Evolutionary conservation across 148 eudicot genomes (phyloP).

Genomic region (Heliamphora exappendiculata): DNA sequence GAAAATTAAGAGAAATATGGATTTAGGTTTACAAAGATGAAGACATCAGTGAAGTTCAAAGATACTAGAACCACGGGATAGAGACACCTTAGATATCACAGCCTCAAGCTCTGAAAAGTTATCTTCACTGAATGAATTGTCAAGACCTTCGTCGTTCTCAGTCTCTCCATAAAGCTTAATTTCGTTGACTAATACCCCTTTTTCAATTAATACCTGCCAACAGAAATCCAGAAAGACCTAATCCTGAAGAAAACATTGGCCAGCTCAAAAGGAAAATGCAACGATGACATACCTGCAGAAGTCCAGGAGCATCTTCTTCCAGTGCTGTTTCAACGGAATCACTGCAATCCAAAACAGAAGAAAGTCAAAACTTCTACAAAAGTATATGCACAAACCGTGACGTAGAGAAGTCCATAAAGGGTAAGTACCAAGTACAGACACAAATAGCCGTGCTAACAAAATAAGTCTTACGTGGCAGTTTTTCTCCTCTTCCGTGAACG

Average conservation of each 20-base stretch:
- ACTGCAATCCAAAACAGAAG: constrained; percentile 34
- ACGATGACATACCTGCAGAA: constrained; percentile 51
- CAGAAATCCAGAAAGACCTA: not conserved
- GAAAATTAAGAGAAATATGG: not conserved
- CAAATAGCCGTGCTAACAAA: not conserved
- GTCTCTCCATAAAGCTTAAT: constrained; percentile 84
- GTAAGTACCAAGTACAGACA: not conserved
- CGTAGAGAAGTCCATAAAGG: not conserved
- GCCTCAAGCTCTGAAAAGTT: constrained; percentile 78
- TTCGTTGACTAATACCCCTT: constrained; percentile 64
- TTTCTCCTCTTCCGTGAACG: constrained; percentile 64
- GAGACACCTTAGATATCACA: constrained; percentile 66
- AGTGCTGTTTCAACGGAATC: constrained; percentile 78
- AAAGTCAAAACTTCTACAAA: constrained; percentile 7
- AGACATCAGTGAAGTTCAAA: not conserved
- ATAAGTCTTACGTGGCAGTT: constrained; percentile 74
- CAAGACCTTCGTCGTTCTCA: constrained; percentile 49
- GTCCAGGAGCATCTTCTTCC: constrained; percentile 98
- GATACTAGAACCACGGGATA: not conserved
- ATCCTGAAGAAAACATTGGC: not conserved
- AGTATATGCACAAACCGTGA: not conserved
- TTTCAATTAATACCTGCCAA: constrained; percentile 67
- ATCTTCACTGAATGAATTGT: constrained; percentile 47
- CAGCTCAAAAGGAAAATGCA: constrained; percentile 5
- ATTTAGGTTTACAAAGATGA: not conserved